phyloP scores from a whole-genome alignment of 2,329 filamentous ascomycete species.

The Nigrospora osmanthi region DNA sequence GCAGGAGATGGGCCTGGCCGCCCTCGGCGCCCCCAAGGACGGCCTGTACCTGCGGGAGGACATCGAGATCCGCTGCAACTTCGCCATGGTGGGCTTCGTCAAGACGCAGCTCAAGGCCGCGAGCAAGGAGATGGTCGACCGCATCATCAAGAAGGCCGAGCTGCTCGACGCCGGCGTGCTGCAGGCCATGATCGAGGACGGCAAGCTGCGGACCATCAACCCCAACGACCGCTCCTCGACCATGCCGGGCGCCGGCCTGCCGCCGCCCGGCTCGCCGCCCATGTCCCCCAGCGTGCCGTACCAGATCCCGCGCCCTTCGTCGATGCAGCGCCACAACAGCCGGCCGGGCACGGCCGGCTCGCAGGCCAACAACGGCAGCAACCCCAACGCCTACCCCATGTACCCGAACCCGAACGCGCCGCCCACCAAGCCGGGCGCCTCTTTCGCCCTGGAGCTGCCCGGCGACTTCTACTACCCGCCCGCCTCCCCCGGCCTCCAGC shows the following conservation, averaged over 20 bases:
- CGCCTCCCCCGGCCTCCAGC: slow-evolving; percentile 16
- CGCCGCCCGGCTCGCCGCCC: slow-evolving; percentile 14
- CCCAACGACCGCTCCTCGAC: slow-evolving; percentile 25
- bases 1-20: slow-evolving; percentile 51
- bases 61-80: slow-evolving; percentile 63
- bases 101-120: slow-evolving; percentile 60
- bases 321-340: slow-evolving; percentile 12
- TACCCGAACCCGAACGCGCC: slow-evolving; percentile 30
- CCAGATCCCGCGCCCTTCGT: slow-evolving; percentile 26
- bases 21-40: slow-evolving; percentile 52
- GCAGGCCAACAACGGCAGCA: slow-evolving; percentile 11
- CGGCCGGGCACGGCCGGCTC: slow-evolving; percentile 25
- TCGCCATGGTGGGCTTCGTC: slow-evolving; percentile 57
- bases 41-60: slow-evolving; percentile 63
- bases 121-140: slow-evolving; percentile 58
- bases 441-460: slow-evolving; percentile 28
- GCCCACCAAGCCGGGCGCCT: slow-evolving; percentile 19
- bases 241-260: neutral
- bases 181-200: slow-evolving; percentile 60
- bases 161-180: slow-evolving; percentile 58
- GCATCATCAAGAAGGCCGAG: slow-evolving; percentile 65
- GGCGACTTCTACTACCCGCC: slow-evolving; percentile 41
- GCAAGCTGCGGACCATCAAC: slow-evolving; percentile 52
- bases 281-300: slow-evolving; percentile 27
- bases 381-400: slow-evolving; percentile 13